phyloP scores from a whole-genome alignment of 352 stramenopile genomes.

The Pythium aquatile region DNA sequence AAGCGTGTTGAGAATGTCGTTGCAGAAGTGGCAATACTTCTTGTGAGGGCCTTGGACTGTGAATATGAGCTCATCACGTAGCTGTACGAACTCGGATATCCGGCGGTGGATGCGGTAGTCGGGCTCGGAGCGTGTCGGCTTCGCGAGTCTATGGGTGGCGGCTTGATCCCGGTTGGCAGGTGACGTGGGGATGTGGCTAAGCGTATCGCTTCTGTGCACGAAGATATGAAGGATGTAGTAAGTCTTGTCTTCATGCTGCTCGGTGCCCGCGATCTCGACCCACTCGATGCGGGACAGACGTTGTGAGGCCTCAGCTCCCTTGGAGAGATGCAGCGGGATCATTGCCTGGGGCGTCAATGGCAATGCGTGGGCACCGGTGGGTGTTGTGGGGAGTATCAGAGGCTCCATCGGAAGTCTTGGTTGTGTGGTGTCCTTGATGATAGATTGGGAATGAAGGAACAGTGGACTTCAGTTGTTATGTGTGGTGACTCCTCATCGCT shows the following conservation, averaged over 20 bases:
- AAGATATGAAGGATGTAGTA: conserved; percentile 16
- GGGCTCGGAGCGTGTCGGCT: background rate
- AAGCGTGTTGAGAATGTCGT: conserved; percentile 3
- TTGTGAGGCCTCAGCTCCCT: conserved; percentile 10
- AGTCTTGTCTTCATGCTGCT: background rate
- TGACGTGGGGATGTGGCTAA: conserved; percentile 11
- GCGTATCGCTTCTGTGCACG: background rate
- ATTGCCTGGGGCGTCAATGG: conserved; percentile 6
- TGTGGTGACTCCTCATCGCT: no score
- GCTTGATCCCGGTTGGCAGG: background rate
- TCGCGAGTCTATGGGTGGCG: background rate
- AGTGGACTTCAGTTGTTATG: no score
- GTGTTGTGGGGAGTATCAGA: no score
- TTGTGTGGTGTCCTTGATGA: no score
- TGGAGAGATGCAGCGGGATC: conserved; percentile 9
- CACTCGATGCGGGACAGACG: conserved; percentile 14
- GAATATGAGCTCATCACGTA: background rate
- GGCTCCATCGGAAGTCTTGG: no score
- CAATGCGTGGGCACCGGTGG: no score
- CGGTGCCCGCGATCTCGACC: conserved; percentile 8
- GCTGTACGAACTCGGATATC: conserved; percentile 12
- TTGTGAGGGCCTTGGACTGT: conserved; percentile 4
- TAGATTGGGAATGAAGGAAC: no score
- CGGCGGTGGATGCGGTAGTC: conserved; percentile 1
- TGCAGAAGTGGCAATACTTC: conserved; percentile 14